Evolutionary conservation across 805 yeast genomes (phyloP).

Genomic region (Candida gorgasii): DNA sequence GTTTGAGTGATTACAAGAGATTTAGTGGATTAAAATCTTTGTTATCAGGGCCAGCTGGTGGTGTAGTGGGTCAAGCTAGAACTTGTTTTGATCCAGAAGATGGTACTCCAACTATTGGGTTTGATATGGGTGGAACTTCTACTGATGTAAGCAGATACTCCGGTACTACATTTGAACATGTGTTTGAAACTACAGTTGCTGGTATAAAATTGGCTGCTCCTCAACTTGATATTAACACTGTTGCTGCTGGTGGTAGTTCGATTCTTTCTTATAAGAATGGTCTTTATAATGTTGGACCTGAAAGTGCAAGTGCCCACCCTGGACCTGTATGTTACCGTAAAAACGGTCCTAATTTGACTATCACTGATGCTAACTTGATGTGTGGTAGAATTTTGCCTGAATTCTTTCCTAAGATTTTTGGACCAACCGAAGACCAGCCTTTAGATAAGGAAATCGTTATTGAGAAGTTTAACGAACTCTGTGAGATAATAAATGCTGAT

Average conservation of each 20-base stretch:
- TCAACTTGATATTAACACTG: slow-evolving; percentile 42
- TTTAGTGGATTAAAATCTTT: slow-evolving; percentile 88
- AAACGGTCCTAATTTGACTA: slow-evolving; percentile 54
- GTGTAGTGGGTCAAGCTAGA: slow-evolving; percentile 87
- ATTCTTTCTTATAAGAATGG: slow-evolving; percentile 27
- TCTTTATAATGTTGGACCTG: slow-evolving; percentile 75
- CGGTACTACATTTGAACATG: slow-evolving; percentile 72
- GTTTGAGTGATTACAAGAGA: slow-evolving; percentile 74
- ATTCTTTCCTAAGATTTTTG: slow-evolving; percentile 78
- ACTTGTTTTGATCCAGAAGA: slow-evolving; percentile 60
- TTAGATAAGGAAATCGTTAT: slow-evolving; percentile 58
- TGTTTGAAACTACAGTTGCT: slow-evolving; percentile 81
- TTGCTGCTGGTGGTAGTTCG: slow-evolving; percentile 48
- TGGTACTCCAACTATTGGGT: slow-evolving; percentile 35
- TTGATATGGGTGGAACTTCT: slow-evolving; percentile 47
- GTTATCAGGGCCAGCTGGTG: slow-evolving; percentile 96
- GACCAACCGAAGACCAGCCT: slow-evolving; percentile 73
- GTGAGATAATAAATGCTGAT: slow-evolving; percentile 57
- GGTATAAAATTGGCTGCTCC: slow-evolving; percentile 77
- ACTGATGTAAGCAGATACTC: slow-evolving; percentile 46
- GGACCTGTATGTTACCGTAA: slow-evolving; percentile 88
- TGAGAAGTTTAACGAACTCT: slow-evolving; percentile 51
- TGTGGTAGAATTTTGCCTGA: slow-evolving; percentile 73
- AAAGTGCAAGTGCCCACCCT: slow-evolving; percentile 82
- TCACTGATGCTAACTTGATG: slow-evolving; percentile 79